Evolutionary conservation across 371 early-diverging fungal species (phyloP).

Genomic region (Choanephora cucurbitarum): DNA sequence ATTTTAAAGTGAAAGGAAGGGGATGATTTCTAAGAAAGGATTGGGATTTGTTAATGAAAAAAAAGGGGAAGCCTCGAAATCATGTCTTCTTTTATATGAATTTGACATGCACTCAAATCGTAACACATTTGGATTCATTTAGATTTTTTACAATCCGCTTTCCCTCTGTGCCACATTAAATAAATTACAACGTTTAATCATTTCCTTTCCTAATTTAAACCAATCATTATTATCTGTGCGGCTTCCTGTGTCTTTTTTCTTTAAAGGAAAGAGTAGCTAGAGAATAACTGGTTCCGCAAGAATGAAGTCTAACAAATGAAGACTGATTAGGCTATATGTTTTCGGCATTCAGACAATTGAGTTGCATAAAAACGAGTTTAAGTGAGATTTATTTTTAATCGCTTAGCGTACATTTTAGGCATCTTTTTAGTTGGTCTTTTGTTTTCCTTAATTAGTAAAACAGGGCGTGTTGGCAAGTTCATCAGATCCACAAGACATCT

Average conservation of each 20-base stretch:
- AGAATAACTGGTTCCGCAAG: neutral
- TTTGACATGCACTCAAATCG: constrained; percentile 3
- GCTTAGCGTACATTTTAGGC: no score
- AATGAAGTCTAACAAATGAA: neutral
- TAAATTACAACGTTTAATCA: constrained; percentile 11
- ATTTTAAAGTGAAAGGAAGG: constrained; percentile 33
- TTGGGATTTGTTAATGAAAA: neutral
- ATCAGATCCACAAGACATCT: no score
- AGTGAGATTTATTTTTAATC: neutral
- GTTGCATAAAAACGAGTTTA: neutral
- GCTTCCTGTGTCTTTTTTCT: neutral
- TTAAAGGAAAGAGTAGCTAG: neutral
- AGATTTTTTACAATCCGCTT: constrained; percentile 4
- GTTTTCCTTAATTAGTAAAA: neutral
- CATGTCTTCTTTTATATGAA: constrained; percentile 8
- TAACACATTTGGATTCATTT: neutral
- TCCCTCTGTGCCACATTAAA: constrained; percentile 22
- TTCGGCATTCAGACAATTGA: neutral
- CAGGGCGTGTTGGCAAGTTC: neutral
- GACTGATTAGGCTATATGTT: neutral
- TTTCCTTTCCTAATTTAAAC: constrained; percentile 20
- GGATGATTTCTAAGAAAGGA: constrained; percentile 13
- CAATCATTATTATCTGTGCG: neutral
- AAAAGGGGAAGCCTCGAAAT: neutral
- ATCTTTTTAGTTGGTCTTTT: neutral